Base-by-base conservation (phyloP, 805 yeast genomes). In the Wickerhamomyces tratensis region DNA sequence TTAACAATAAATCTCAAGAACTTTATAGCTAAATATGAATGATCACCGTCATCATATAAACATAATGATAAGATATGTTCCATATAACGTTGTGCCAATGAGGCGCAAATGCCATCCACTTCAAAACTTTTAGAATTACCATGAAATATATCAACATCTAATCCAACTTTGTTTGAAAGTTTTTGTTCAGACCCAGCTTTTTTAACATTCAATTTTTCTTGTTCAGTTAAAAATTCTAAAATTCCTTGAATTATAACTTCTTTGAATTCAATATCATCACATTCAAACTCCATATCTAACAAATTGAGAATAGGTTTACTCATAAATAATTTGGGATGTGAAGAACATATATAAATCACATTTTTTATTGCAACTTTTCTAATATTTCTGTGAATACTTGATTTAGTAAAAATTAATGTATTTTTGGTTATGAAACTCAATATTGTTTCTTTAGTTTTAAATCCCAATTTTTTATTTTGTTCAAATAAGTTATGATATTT, bases 81-180 rank as follows among this genome's bases (percentile, higher is more conserved):
- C 40, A 80, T 57, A 51, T 79, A 85, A 34, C 86, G 62, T 42
- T 85, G 86, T 5, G 78, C 80, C 10, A 87, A 51, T 0, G 84
- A 80, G 1, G 91, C 74, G 55, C 93, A 81, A 0, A 86, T 76
- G 12, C 88, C 84, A 53, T 85, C 93, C 51, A 68, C 72, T 26
- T 71, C 62, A 40, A 74, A 69, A 1, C 70, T 61, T 34, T 66
- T 59, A 1, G 77, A 64, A 35, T 66, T 64, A 0, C 85, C 86
- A 50, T 77, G 77, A 49, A 81, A 74, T 1, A 71, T 73, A 7
- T 66, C 69, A 12, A 69, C 59, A 49, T 76, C 84, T 20, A 50
- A 41, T 4, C 45, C 43, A 4, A 33, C 20, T 12, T 43, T 45
- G 13, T 38, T 39, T 7, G 77, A 65, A 7, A 61, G 43, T 20